These are phyloP conservation scores for Aspergillus baeticus DNA, from an alignment of 495 filamentous ascomycete genomes.

Conservation along the genomic window DNA sequence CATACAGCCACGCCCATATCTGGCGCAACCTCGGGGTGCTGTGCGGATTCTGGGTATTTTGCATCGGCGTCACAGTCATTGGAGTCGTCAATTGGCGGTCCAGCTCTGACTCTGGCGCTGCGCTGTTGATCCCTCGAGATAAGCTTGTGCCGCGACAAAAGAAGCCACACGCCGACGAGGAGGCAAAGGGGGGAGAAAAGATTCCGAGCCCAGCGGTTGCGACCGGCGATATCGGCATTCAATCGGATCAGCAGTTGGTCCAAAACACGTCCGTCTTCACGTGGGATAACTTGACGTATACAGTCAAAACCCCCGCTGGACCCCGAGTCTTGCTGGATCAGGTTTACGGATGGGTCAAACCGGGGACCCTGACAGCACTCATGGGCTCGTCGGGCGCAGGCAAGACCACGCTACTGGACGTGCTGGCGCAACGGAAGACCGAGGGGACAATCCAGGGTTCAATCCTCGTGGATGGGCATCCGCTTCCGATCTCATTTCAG, in stretches of 20 bases:
- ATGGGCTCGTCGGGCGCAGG: constrained; percentile 86
- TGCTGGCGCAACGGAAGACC: constrained; percentile 77
- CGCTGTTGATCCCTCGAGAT: constrained; percentile 60
- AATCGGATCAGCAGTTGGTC: constrained; percentile 35
- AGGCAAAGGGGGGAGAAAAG: constrained; percentile 31
- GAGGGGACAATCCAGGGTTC: constrained; percentile 86
- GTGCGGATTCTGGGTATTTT: constrained; percentile 69
- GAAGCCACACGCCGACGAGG: constrained; percentile 26
- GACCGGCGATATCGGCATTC: constrained; percentile 13
- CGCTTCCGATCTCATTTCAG: constrained; percentile 78
- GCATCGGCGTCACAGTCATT: constrained; percentile 65
- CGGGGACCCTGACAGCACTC: constrained; percentile 73
- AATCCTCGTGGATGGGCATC: constrained; percentile 79
- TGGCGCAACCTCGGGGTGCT: constrained; percentile 85
- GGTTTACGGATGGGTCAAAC: constrained; percentile 76
- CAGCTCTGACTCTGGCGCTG: constrained; percentile 59
- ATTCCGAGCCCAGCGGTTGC: background rate
- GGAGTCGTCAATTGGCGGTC: constrained; percentile 56
- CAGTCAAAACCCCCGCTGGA: constrained; percentile 53
- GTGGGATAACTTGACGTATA: constrained; percentile 67
- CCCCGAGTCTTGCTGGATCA: constrained; percentile 64
- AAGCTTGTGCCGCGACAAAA: constrained; percentile 22
- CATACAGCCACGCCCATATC: constrained; percentile 57
- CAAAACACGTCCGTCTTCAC: constrained; percentile 47
- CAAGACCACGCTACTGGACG: constrained; percentile 83